Conservation (phyloP, 495 filamentous ascomycete genomes). For the Penicillium egyptiacum region DNA sequence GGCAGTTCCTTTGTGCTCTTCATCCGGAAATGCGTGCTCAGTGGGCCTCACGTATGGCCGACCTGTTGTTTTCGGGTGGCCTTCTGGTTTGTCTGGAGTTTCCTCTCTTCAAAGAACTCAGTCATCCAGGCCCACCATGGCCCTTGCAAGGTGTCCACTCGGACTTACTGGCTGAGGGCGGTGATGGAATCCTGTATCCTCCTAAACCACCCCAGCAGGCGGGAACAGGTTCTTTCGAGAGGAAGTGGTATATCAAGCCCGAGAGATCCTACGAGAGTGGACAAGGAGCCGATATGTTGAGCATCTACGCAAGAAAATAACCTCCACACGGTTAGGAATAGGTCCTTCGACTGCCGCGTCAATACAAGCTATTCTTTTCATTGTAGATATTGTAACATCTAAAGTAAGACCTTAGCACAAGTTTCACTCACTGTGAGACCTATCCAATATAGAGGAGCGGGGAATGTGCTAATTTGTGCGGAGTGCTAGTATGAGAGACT, state of each 20-base stretch:
- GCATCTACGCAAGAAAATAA: slow-evolving; percentile 25
- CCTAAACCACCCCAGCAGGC: neutral
- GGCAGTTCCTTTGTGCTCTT: slow-evolving; percentile 45
- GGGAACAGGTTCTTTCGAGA: slow-evolving; percentile 16
- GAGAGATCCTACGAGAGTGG: slow-evolving; percentile 25
- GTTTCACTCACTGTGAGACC: too few species aligned
- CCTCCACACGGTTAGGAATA: too few species aligned
- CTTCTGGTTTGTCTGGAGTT: slow-evolving; percentile 47
- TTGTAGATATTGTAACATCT: too few species aligned
- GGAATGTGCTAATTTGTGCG: too few species aligned
- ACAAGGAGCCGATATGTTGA: slow-evolving; percentile 33
- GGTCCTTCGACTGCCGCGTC: too few species aligned
- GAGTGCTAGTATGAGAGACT: too few species aligned
- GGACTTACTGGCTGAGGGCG: slow-evolving; percentile 28
- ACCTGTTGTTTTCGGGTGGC: slow-evolving; percentile 29
- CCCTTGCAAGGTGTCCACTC: slow-evolving; percentile 39
- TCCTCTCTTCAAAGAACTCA: slow-evolving; percentile 40
- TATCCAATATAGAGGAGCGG: too few species aligned
- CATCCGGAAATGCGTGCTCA: slow-evolving; percentile 33
- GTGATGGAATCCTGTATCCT: slow-evolving; percentile 15
- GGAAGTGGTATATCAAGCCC: slow-evolving; percentile 27
- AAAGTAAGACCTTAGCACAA: too few species aligned
- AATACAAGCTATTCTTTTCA: too few species aligned
- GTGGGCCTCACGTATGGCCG: slow-evolving; percentile 39
- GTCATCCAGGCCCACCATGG: slow-evolving; percentile 40